Base-by-base conservation (phyloP, 805 yeast species). In the Kazachstania martiniae region DNA sequence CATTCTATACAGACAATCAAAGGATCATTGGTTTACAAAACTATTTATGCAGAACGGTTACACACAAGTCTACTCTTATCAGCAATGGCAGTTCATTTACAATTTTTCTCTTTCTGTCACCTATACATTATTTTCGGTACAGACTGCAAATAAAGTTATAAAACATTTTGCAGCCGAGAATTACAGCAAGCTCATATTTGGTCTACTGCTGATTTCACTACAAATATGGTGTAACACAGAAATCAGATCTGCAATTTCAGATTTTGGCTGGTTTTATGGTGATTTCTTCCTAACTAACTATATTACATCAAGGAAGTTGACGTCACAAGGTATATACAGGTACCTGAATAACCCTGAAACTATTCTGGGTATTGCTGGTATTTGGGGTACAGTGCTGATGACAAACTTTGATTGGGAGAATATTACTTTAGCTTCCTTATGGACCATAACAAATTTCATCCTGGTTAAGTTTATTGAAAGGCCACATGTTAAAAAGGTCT, bases 181-280 rank as follows among this genome's bases (percentile, higher is more conserved):
- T 12, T 46, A 46, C 34, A 40, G 40, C 18, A 39, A 42, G 39
- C 42, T 70, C n/a, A 76, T 78, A 33, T 46, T 77, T 29, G 89
- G 89, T 8, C 38, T 58, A 1, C 51, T 72, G 37, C 60, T 80
- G 22, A 60, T 77, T 12, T 43, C 65, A 6, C 61, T 82, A 18
- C 93, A 82, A 45, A 50, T 68, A 12, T 74, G 84, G 79, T 77
- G 84, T 22, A 74, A 79, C 42, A 45, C 65, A 16, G 79, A 84
- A 19, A 79, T 81, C 23, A 66, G 74, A 41, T 71, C 72, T 27
- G 74, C 81, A 31, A 73, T 82, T 41, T 89, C 89, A 2, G 79
- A 78, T 39, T 80, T 77, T 55, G 91, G 93, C n/a, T 82, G 91
- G 91, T 82, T 81, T 47, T 82, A 77, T 53, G 93, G 94, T 36